Percentiles rank a stretch among this genome's conserved stretches.
These are phyloP conservation scores for Wickerhamiella domercqiae DNA, from an alignment of 805 yeast species.

Conservation along the genomic window DNA sequence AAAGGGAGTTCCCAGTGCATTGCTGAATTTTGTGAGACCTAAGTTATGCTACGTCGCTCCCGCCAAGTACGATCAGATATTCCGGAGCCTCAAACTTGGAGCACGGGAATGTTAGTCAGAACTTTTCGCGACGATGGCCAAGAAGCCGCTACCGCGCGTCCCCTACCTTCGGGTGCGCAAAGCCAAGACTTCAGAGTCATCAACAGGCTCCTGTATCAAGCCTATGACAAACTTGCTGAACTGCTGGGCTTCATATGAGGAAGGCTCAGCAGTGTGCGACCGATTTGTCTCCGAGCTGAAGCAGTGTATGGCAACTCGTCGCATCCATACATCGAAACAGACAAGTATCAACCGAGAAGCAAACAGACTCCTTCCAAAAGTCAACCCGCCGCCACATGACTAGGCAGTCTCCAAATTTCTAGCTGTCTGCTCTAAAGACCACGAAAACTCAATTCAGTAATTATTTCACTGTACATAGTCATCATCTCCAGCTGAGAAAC, in stretches of 20 bases:
- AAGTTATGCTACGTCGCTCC: too few species aligned
- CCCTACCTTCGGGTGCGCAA: conserved; percentile 11
- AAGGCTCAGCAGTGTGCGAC: conserved; percentile 62
- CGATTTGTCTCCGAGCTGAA: conserved; percentile 38
- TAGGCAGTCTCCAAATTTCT: conserved; percentile 8
- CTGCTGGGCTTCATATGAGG: conserved; percentile 96
- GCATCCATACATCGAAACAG: conserved; percentile 17
- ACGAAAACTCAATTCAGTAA: too few species aligned
- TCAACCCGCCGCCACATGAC: conserved; percentile 37
- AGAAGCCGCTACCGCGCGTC: conserved; percentile 13
- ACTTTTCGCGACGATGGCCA: too few species aligned
- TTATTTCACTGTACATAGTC: too few species aligned
- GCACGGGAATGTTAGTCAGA: too few species aligned
- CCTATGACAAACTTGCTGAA: conserved; percentile 71
- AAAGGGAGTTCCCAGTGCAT: too few species aligned
- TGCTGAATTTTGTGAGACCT: too few species aligned
- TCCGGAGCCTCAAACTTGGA: too few species aligned
- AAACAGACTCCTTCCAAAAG: conserved; percentile 21
- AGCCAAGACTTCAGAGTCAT: conserved; percentile 12
- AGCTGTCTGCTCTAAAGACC: too few species aligned
- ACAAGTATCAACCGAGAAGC: conserved; percentile 30
- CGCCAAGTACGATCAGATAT: too few species aligned
- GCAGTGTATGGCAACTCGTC: conserved; percentile 43
- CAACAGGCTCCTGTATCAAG: conserved; percentile 45
- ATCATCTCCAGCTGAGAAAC: too few species aligned